A percentile compares a stretch with the other conserved stretches of the same genome.
These are phyloP conservation scores for Backusella mclennaniae DNA, from an alignment of 192 early-diverging fungal species.

Conservation along the genomic window DNA sequence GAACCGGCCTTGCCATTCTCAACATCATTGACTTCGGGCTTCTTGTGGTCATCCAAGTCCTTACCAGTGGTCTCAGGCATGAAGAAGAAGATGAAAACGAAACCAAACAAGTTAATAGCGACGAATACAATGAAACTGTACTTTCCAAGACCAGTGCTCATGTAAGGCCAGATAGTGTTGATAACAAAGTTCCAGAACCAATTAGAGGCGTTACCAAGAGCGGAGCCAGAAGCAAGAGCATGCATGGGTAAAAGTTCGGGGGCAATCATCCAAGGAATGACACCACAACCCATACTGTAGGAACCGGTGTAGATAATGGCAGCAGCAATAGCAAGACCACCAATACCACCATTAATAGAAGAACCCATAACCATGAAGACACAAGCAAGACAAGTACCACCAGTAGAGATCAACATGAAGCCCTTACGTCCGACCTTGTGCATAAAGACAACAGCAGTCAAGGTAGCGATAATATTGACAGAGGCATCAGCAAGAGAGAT, in stretches of 20 bases:
- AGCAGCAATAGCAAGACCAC: conserved; percentile 49
- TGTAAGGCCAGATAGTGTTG: conserved; percentile 37
- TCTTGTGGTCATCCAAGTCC: conserved; percentile 19
- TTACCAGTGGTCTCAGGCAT: conserved; percentile 75
- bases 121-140: conserved; percentile 68
- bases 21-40: background rate
- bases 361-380: conserved; percentile 62
- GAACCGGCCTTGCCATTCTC: background rate
- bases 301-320: conserved; percentile 70
- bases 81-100: conserved; percentile 63
- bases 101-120: conserved; percentile 60
- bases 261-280: conserved; percentile 80
- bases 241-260: conserved; percentile 80
- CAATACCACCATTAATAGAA: conserved; percentile 32
- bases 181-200: conserved; percentile 59
- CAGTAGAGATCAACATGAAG: conserved; percentile 61
- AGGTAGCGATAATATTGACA: conserved; percentile 59
- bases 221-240: conserved; percentile 68
- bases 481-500: conserved; percentile 62
- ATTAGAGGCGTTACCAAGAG: conserved; percentile 72
- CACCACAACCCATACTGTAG: conserved; percentile 79
- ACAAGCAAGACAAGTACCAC: conserved; percentile 62
- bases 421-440: conserved; percentile 68
- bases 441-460: conserved; percentile 56
- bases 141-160: conserved; percentile 31